Conservation (phyloP, 345 rosid species). For the Microthlaspi erraticum region DNA sequence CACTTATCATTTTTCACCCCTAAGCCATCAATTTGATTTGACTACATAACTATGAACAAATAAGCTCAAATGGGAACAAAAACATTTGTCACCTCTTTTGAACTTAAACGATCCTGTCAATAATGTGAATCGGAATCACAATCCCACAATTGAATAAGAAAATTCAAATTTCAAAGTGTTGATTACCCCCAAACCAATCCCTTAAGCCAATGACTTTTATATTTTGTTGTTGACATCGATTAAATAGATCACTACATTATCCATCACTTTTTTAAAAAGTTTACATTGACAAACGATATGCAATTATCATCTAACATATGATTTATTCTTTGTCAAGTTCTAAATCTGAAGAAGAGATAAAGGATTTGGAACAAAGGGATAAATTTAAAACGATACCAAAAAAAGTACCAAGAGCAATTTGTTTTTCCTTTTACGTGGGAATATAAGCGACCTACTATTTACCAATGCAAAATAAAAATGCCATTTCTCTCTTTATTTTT, state of each 20-base stretch:
- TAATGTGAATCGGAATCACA: constrained; percentile 37
- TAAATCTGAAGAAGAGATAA: constrained; percentile 4
- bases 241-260: not conserved
- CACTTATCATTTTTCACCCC: constrained; percentile 36
- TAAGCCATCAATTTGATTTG: constrained; percentile 37
- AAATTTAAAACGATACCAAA: not conserved
- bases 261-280: not conserved
- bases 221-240: constrained; percentile 16
- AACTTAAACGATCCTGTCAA: constrained; percentile 32
- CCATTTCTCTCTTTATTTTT: not conserved
- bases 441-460: constrained; percentile 31
- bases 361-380: constrained; percentile 16
- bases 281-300: not conserved
- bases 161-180: constrained; percentile 27
- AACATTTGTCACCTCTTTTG: constrained; percentile 35
- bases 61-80: constrained; percentile 39
- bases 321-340: not conserved
- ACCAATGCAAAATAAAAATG: constrained; percentile 20
- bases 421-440: constrained; percentile 34
- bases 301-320: not conserved
- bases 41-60: constrained; percentile 40
- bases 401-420: constrained; percentile 23
- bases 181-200: constrained; percentile 17
- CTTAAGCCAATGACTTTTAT: not conserved
- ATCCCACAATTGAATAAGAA: not conserved